Evolutionary conservation across 768 basidiomycete genomes (phyloP), one percentile per base, ranked within the genome.

Genomic region (Postia placenta): DNA sequence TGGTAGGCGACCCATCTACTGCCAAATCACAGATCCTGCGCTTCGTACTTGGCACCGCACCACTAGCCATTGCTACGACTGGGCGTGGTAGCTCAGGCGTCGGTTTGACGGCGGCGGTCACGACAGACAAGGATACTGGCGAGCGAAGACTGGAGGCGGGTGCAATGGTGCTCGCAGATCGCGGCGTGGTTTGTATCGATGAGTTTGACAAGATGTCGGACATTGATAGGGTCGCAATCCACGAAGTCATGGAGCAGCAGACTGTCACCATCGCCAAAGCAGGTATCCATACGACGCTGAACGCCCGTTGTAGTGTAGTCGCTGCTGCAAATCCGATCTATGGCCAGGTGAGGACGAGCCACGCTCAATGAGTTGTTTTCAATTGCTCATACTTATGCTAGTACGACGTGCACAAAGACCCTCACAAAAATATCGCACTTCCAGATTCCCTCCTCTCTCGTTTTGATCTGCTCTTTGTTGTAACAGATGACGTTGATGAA

Each of bases 201-300:
- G 96, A 99, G 69, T 99, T 99, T 62, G 96, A 99, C 78, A 99
- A 99, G 67, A 98, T 99, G 96, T 94, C 92, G 23, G 96, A 99
- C 63, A 79, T 98, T 56, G 96, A 99, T 71, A 83, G 96, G 56
- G 95, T 98, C 17, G 95, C 96, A 27, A 99, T 99, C 60, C 96
- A 99, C 70, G 96, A 99, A 80, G 96, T 98, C 63, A 99, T 99
- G 96, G 96, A 98, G 65, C 95, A 97, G 67, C 96, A 99, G 64
- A 99, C 96, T 0, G 95, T 99, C 41, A 98, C 96, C 7, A 99
- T 99, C 56, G 96, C 96, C 42, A 99, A 99, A 62, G 96, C 96
- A 11, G 96, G 96, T 50, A 99, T 99, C 56, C 96, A 98, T 63
- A 99, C 96, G 0, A 93, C 88, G 64, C 75, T 99, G 59, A 99